These are phyloP conservation scores for Obba rivulosa DNA, from an alignment of 768 basidiomycete species.

Conservation along the genomic window DNA sequence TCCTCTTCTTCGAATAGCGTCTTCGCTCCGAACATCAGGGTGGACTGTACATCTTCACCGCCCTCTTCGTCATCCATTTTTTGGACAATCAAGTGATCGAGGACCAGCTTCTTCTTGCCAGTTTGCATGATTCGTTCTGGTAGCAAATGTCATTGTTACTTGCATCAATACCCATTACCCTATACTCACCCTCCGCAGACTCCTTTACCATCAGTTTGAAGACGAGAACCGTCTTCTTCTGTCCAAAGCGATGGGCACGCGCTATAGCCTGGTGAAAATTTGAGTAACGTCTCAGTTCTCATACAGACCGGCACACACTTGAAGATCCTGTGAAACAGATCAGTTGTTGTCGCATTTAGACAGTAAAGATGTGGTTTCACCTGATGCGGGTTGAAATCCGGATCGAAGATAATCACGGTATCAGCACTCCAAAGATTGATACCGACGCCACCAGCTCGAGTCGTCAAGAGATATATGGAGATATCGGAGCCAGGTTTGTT, in stretches of 20 bases:
- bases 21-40: conserved; percentile 85
- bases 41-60: conserved; percentile 78
- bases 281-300: not conserved
- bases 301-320: conserved; percentile 45
- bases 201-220: conserved; percentile 96
- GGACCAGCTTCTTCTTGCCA: conserved; percentile 91
- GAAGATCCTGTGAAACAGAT: conserved; percentile 60
- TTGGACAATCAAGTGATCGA: conserved; percentile 94
- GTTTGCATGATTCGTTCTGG: conserved; percentile 86
- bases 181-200: conserved; percentile 72
- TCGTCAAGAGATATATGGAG: conserved; percentile 88
- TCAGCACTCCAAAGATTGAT: conserved; percentile 91
- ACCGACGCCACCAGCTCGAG: conserved; percentile 90
- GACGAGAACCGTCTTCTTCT: conserved; percentile 89
- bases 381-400: conserved; percentile 98
- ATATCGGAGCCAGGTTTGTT: conserved; percentile 83
- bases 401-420: conserved; percentile 90
- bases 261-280: conserved; percentile 73
- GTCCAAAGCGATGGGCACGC: conserved; percentile 91
- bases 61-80: conserved; percentile 87
- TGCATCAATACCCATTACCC: not conserved
- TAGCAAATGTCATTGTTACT: not conserved
- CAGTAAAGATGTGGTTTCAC: conserved; percentile 31
- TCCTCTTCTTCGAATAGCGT: conserved; percentile 71
- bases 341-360: not conserved